Conservation (phyloP, 495 filamentous ascomycete species). For the Talaromyces wortmannii region DNA sequence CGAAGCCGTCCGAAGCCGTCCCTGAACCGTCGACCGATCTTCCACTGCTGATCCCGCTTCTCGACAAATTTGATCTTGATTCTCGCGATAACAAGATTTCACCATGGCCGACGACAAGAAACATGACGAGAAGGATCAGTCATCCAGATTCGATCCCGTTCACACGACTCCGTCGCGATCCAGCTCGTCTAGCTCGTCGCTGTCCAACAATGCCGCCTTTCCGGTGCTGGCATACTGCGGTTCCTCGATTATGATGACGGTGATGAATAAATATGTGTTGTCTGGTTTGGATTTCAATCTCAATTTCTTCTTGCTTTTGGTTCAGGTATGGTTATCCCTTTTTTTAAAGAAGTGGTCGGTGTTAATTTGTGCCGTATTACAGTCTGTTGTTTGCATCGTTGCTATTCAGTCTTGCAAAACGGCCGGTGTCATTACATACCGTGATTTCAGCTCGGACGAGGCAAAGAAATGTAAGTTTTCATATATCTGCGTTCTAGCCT, state of each 20-base stretch:
- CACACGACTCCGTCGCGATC: conserved; percentile 13
- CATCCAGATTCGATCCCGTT: conserved; percentile 46
- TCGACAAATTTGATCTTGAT: too few species aligned
- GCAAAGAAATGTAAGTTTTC: conserved; percentile 75
- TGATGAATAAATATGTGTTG: conserved; percentile 98
- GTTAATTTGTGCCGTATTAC: background rate
- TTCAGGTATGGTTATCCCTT: conserved; percentile 64
- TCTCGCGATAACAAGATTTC: conserved; percentile 2
- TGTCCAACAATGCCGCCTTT: conserved; percentile 66
- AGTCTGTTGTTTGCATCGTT: conserved; percentile 87
- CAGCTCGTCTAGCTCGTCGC: conserved; percentile 23
- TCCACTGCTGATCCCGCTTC: too few species aligned
- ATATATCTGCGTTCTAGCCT: background rate
- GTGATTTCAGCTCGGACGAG: conserved; percentile 86
- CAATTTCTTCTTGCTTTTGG: conserved; percentile 87
- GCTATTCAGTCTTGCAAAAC: conserved; percentile 85
- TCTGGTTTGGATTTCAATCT: conserved; percentile 88
- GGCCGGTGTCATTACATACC: conserved; percentile 74
- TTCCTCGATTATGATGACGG: conserved; percentile 96
- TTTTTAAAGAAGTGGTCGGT: background rate
- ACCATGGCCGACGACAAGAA: conserved; percentile 77
- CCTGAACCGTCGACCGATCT: too few species aligned
- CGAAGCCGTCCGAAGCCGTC: background rate
- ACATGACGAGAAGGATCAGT: conserved; percentile 66
- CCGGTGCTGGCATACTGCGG: conserved; percentile 88